phyloP scores from a whole-genome alignment of 768 basidiomycete genomes.

The Antrodiella citrinella region DNA sequence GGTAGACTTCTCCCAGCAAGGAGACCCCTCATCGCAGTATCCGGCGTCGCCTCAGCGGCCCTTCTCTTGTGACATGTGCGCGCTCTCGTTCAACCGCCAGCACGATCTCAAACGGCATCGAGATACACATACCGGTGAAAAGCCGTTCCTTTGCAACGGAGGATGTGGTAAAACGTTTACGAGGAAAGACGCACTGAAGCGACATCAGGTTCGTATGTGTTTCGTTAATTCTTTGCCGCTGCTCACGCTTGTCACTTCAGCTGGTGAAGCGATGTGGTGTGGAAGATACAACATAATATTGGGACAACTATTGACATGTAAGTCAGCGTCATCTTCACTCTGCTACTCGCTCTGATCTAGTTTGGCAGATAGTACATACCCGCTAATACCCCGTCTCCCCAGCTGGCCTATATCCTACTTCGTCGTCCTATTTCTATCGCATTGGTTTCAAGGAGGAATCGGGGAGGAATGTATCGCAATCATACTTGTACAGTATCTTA shows the following conservation, averaged over 20 bases:
- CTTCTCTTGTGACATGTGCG: constrained; percentile 46
- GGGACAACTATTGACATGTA: constrained; percentile 4
- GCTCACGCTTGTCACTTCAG: constrained; percentile 21
- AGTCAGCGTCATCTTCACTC: background rate
- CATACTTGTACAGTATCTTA: background rate
- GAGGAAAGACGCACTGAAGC: constrained; percentile 78
- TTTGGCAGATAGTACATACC: constrained; percentile 9
- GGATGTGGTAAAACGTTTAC: constrained; percentile 85
- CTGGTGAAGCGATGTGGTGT: constrained; percentile 75
- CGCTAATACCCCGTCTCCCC: constrained; percentile 8
- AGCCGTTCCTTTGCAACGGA: constrained; percentile 76
- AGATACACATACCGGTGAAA: constrained; percentile 81
- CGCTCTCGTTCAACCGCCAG: constrained; percentile 77
- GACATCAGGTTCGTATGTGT: constrained; percentile 58
- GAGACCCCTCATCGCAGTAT: constrained; percentile 22
- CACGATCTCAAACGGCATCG: constrained; percentile 81
- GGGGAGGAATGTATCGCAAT: background rate
- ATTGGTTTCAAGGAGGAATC: background rate
- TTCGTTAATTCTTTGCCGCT: background rate
- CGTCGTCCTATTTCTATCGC: background rate
- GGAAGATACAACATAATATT: constrained; percentile 38
- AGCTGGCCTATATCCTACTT: constrained; percentile 13
- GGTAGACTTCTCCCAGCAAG: constrained; percentile 13
- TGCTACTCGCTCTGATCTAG: constrained; percentile 1
- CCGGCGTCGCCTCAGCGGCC: constrained; percentile 31